Percentiles rank a stretch among this genome's conserved stretches.
Conservation (phyloP, 2,329 filamentous ascomycete species). For the Stagonosporopsis tanaceti region DNA sequence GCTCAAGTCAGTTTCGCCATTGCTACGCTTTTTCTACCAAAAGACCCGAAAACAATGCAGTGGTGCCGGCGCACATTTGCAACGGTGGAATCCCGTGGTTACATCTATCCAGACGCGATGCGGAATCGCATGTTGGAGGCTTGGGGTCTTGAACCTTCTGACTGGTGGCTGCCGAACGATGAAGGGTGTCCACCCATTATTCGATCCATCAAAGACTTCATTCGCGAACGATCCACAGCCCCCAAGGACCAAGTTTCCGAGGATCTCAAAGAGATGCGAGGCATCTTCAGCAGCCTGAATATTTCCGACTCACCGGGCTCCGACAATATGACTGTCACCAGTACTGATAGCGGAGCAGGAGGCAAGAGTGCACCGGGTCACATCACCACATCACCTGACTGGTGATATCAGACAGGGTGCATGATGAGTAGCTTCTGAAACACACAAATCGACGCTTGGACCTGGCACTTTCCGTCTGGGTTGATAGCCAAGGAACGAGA, state of each 20-base stretch:
- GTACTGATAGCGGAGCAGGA: conserved; percentile 25
- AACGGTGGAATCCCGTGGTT: conserved; percentile 80
- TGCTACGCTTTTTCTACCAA: conserved; percentile 79
- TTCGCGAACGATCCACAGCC: conserved; percentile 73
- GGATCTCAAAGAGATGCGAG: conserved; percentile 76
- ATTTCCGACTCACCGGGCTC: conserved; percentile 46
- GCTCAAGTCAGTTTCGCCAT: conserved; percentile 81
- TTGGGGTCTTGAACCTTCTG: conserved; percentile 75
- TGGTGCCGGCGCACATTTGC: conserved; percentile 86
- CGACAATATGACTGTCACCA: conserved; percentile 38
- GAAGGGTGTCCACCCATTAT: conserved; percentile 78
- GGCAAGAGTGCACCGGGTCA: neutral
- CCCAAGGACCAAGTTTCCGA: conserved; percentile 63
- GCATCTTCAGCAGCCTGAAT: conserved; percentile 64
- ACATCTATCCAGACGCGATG: conserved; percentile 79
- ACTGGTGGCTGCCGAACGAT: conserved; percentile 91
- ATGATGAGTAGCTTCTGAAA: neutral
- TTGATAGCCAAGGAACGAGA: neutral
- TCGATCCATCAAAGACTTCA: conserved; percentile 79
- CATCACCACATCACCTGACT: conserved; percentile 10
- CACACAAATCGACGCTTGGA: neutral
- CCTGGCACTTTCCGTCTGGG: neutral
- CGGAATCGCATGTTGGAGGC: conserved; percentile 77
- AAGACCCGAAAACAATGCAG: conserved; percentile 73
- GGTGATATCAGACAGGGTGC: conserved; percentile 3